Evolutionary conservation across 2,329 filamentous ascomycete species (phyloP).

Genomic region (Diplodia scrobiculata): DNA sequence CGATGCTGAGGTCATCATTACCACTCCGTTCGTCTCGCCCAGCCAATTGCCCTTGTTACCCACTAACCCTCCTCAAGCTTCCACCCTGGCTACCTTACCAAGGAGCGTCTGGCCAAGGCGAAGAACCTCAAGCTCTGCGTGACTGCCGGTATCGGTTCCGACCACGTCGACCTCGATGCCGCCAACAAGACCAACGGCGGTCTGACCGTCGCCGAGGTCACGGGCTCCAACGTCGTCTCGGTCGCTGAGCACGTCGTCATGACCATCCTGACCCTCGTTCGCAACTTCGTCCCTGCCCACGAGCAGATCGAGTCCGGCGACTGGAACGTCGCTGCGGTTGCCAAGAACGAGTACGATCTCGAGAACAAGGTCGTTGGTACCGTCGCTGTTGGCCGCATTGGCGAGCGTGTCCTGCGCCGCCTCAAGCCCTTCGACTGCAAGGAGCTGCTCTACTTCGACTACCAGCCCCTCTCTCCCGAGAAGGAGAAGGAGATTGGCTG

Average conservation of each 20-base stretch:
- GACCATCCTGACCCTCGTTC: slow-evolving; percentile 94
- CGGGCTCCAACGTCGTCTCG: slow-evolving; percentile 96
- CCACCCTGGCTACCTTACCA: slow-evolving; percentile 96
- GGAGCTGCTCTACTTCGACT: slow-evolving; percentile 99
- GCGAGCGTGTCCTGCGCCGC: slow-evolving; percentile 93
- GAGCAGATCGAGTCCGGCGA: slow-evolving; percentile 86
- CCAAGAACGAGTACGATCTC: slow-evolving; percentile 98
- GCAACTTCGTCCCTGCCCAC: slow-evolving; percentile 98
- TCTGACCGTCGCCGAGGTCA: slow-evolving; percentile 95
- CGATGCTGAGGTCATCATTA: slow-evolving; percentile 98
- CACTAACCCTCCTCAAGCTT: slow-evolving; percentile 61
- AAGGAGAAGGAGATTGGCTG: slow-evolving; percentile 94
- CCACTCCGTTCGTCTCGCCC: slow-evolving; percentile 71
- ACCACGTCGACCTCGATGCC: slow-evolving; percentile 95
- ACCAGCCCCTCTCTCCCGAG: slow-evolving; percentile 87
- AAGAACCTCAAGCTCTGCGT: slow-evolving; percentile 98
- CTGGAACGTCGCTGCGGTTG: slow-evolving; percentile 93
- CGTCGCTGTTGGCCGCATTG: slow-evolving; percentile 95
- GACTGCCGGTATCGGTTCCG: slow-evolving; percentile 96
- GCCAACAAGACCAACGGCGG: slow-evolving; percentile 99
- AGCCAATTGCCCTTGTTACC: slow-evolving; percentile 34
- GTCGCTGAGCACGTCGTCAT: slow-evolving; percentile 99
- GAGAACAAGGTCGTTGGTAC: slow-evolving; percentile 98
- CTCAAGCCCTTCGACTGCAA: slow-evolving; percentile 99
- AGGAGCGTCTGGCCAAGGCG: slow-evolving; percentile 92